Evolutionary conservation across 169 alveolate species (phyloP), one percentile per base, ranked within the genome.

Genomic region (Plasmodium billcollinsi): DNA sequence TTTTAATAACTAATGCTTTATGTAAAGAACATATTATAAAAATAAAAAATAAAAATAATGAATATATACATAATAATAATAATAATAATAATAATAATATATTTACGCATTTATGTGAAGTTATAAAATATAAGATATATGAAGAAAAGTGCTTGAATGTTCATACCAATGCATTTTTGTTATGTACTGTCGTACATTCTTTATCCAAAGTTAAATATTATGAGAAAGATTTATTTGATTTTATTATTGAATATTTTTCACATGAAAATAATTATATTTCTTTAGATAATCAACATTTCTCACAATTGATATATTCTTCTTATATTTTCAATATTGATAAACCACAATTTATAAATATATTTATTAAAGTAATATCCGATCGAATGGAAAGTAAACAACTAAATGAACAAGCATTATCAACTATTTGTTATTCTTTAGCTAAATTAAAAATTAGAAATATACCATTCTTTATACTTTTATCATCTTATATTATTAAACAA

Each of bases 401-500:
- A 26, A 83, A 70, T 62, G 91, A 83, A 24, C 83, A 83, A 45
- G 65, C 91, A 26, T 43, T 83, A n/a, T 83, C 91, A 69, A 83
- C 85, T 18, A 83, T 83, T 45, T 70, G 86, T 9, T 83, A 83
- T 70, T 56, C 75, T 2, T 83, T 69, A 2, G 91, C 91, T 33
- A 83, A 83, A 62, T 59, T 83, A 83, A 67, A 49, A 18, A 45
- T 83, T 26, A 15, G 91, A 20, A 43, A 83, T 59, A 73, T 33
- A 49, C 56, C 39, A 11, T 83, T 83, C 43, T 83, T 83, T 73
- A 73, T 83, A 56, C 54, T 49, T 9, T 73, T 83, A 18, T 83
- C 91, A 56, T 83, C 91, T 26, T 70, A 83, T 73, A 56, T 83
- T 62, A 83, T 83, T 49, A 83, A 83, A 47, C 74, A 83, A 21